Base-by-base conservation (phyloP, 2,329 filamentous ascomycete species). In the Trichoderma guizhouense region DNA sequence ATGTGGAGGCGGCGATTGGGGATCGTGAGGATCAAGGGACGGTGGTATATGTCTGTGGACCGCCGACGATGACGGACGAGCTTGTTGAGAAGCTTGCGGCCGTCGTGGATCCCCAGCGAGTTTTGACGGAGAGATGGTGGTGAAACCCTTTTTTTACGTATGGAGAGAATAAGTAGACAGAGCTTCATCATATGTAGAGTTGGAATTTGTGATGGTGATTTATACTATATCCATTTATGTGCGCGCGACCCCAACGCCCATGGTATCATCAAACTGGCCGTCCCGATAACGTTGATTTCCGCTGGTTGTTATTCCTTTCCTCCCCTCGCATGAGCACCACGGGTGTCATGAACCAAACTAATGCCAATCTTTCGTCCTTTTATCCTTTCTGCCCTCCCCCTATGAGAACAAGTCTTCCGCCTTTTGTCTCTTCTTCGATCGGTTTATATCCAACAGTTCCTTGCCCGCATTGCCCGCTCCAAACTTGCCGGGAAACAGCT, bases 371-470 rank as follows among this genome's bases (percentile, higher is more conserved):
- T n/a, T 61, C 15, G 3, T 69, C 21, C n/a, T 18, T 14, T 24
- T 24, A 28, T 34, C 30, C 9, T 18, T 39, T 18, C 8, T 28
- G 1, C 1, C 15, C 0, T 15, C 11, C 18, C 55, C 24, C 24
- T 72, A 94, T 73, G 86, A 85, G 78, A 94, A 95, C 74, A 92
- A 83, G 81, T 95, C 92, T 76, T 93, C 91, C 0, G 92, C 92
- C 77, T 85, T 90, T 76, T 91, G 88, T 74, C 92, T 87, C 73
- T 80, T 79, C 92, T 92, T 74, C 74, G 79, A 67, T 63, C 77
- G 75, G 28, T 75, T 30, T 89, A 77, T 74, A 83, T 89, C 72
- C 76, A 94, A 92, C 18, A 93, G 80, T 78, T 94, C 92, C 80
- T 92, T 93, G 64, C 88, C 89, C 2, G 86, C 81, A 77, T 93